Evolutionary conservation across 805 yeast species (phyloP), one percentile per base, ranked within the genome.

Genomic region (Ascoidea asiatica): DNA sequence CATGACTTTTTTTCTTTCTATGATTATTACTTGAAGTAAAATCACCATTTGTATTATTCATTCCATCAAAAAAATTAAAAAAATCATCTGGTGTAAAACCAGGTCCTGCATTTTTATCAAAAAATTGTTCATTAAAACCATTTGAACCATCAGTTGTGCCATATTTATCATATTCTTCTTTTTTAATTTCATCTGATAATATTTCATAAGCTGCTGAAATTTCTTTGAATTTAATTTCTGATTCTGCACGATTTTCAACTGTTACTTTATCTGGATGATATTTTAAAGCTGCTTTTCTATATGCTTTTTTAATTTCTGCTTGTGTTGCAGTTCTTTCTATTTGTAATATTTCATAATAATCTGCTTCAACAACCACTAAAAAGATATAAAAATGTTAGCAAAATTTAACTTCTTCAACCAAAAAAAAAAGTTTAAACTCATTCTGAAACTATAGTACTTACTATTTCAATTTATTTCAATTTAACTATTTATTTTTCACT

Each of bases 241-340:
- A 74, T 15, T 69, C 80, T 47, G 92, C 67, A 42, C 63, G 61
- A 19, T 76, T 77, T 7, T 73, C 76, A 51, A 77, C 85, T 0
- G 75, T 58, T 1, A 77, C 88, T 58, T 92, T 90, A 60, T 90
- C 97, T 0, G 97, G 97, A 61, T 90, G 97, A 54, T 79, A 75
- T 48, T 69, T 66, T 37, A 90, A 68, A 8, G 97, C 97, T 42
- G 87, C 70, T 53, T 79, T 82, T 51, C 94, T 72, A 62, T 86
- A 90, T 0, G 96, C 95, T 59, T 75, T 79, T 53, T 81, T 81
- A 57, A 90, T 85, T 50, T 89, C 96, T 1, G 63, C 64, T 29
- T 74, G 62, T 1, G 86, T 63, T 0, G 96, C 95, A 18, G 73
- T 67, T 2, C 69, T 58, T 5, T 73, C 75, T 4, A 88, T 76